Conservation (phyloP, 805 yeast species). For the Yamadazyma akitaensis region DNA sequence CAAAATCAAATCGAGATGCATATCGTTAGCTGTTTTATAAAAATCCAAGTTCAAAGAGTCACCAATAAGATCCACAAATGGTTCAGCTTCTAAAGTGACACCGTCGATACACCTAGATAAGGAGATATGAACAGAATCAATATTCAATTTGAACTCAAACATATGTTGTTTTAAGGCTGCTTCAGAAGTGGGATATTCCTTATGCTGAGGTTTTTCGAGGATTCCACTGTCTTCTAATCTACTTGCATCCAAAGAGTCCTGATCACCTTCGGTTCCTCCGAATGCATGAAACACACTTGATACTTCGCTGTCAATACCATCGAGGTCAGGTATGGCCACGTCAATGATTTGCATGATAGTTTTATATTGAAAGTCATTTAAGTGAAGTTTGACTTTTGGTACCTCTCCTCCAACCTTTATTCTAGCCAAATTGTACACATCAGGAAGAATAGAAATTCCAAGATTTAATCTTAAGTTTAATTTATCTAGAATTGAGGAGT, state of each 20-base stretch:
- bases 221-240: constrained; percentile 6
- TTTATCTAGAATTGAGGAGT: constrained; percentile 69
- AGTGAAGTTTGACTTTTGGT: constrained; percentile 64
- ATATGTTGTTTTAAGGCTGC: constrained; percentile 47
- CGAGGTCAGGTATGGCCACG: constrained; percentile 57
- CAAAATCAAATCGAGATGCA: constrained; percentile 64
- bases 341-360: constrained; percentile 77
- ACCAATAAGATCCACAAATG: constrained; percentile 70
- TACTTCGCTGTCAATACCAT: constrained; percentile 29
- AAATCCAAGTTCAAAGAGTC: constrained; percentile 60
- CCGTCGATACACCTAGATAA: constrained; percentile 67
- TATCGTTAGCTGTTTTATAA: constrained; percentile 53
- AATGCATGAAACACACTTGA: constrained; percentile 35
- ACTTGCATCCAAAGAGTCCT: constrained; percentile 18
- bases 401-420: constrained; percentile 73
- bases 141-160: constrained; percentile 70
- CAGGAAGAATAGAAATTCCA: constrained; percentile 83
- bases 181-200: constrained; percentile 9
- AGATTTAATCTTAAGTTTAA: constrained; percentile 69
- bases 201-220: not conserved
- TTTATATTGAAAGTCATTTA: constrained; percentile 89
- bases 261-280: constrained; percentile 17
- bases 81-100: constrained; percentile 56
- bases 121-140: constrained; percentile 60
- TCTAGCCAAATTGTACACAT: constrained; percentile 68